A percentile compares a stretch with the other conserved stretches of the same genome.
phyloP scores from a whole-genome alignment of 495 filamentous ascomycete species.

The Penicillium ochrochloron region DNA sequence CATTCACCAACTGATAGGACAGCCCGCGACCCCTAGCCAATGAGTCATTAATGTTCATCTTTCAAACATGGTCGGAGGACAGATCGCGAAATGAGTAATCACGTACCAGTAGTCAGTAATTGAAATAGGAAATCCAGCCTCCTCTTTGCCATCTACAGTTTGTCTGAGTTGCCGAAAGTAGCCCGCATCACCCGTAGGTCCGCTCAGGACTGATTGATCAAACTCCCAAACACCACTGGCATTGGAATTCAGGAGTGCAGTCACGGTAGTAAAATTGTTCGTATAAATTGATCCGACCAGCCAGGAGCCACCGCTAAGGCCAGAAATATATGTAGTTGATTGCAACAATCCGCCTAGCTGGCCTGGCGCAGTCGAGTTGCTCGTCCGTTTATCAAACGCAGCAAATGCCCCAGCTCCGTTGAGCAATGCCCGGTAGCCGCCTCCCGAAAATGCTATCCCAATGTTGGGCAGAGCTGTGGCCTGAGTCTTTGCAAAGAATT shows the following conservation, averaged over 20 bases:
- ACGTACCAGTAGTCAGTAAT: conserved; percentile 69
- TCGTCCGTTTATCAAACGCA: conserved; percentile 74
- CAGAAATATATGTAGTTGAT: conserved; percentile 75
- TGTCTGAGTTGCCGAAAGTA: not conserved
- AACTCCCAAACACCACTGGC: conserved; percentile 39
- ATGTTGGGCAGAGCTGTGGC: conserved; percentile 60
- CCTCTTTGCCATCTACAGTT: conserved; percentile 1
- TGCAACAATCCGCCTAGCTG: conserved; percentile 76
- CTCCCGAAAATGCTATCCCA: conserved; percentile 56
- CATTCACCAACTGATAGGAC: conserved; percentile 81
- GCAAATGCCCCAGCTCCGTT: conserved; percentile 78
- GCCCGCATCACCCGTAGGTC: not conserved
- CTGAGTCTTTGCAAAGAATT: conserved; percentile 62
- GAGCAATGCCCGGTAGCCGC: conserved; percentile 76
- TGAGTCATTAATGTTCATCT: conserved; percentile 63
- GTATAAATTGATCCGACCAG: conserved; percentile 74
- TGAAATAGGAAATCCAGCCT: conserved; percentile 6
- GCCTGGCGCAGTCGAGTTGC: conserved; percentile 61
- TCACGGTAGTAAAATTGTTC: conserved; percentile 75
- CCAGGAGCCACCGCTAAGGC: conserved; percentile 81
- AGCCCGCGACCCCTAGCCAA: conserved; percentile 83
- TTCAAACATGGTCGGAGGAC: not conserved
- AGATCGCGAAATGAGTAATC: conserved; percentile 59
- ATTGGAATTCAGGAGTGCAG: conserved; percentile 1
- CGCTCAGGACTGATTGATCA: conserved; percentile 6